Base-by-base conservation (phyloP, 306 rosid genomes). In the Citrullus mucosospermus region DNA sequence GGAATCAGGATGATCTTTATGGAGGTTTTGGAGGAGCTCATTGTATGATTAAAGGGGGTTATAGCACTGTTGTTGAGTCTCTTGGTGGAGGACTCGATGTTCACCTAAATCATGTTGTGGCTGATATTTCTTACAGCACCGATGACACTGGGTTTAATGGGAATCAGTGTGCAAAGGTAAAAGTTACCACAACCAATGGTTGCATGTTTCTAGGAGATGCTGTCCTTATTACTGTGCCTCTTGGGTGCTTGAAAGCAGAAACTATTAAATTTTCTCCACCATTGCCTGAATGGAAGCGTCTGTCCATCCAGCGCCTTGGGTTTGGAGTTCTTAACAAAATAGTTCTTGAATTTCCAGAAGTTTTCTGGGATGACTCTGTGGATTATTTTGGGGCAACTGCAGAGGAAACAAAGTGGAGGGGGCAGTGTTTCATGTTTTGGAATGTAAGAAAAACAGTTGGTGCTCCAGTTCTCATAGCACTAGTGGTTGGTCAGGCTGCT, bases 21-120 rank as follows among this genome's bases (percentile, higher is more conserved):
- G 99, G 99, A 78, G 99, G 99, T 53, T 96, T 93, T 91, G 99
- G 99, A 63, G 99, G 99, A 79, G 96, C 99, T 82, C 99, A 96
- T 86, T 96, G 99, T 83, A 96, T 96, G 99, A 93, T 96, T 67
- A 96, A 96, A 86, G 99, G 98, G 76, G 99, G 99, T 70, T 96
- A 96, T 82, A 91, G 98, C 82, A 80, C 80, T 72, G 94, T 96
- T 65, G 85, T 96, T 43, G 99, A 96, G 89, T 89, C 99, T 87
- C 91, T 96, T 15, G 96, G 92, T 80, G 92, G 91, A 82, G 99
- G 98, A 72, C 90, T 93, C 74, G 41, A 44, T 60, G 74, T 96
- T 84, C 91, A 84, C 83, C 77, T 93, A 86, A 87, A 91, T 80
- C 97, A 90, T 84, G 85, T 85, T 3, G 99, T 96, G 55, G 89